phyloP scores from a whole-genome alignment of 2,329 filamentous ascomycete genomes.

The Paraphoma sp. region DNA sequence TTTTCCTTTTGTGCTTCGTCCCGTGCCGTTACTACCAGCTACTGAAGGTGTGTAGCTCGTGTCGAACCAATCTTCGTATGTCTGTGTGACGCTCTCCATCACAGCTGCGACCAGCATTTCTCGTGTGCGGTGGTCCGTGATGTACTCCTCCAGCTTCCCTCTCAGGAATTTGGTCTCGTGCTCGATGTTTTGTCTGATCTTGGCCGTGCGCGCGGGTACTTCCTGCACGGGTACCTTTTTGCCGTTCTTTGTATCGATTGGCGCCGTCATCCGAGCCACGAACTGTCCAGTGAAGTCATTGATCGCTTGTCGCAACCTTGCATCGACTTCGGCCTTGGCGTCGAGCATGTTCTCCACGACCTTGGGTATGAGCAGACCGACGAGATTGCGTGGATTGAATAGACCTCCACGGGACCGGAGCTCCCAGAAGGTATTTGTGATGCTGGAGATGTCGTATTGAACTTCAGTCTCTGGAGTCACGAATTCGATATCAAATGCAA shows the following conservation, averaged over 20 bases:
- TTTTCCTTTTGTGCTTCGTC: constrained; percentile 49
- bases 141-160: constrained; percentile 65
- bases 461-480: constrained; percentile 66
- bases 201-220: constrained; percentile 43
- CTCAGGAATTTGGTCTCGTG: constrained; percentile 64
- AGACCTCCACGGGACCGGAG: constrained; percentile 69
- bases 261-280: constrained; percentile 62
- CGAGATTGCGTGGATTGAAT: constrained; percentile 69
- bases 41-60: constrained; percentile 48
- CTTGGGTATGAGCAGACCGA: constrained; percentile 67
- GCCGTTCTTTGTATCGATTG: constrained; percentile 41
- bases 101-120: constrained; percentile 72
- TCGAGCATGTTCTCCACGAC: constrained; percentile 76
- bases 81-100: constrained; percentile 66
- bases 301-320: constrained; percentile 66
- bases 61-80: constrained; percentile 71
- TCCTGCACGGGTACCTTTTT: constrained; percentile 33
- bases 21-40: constrained; percentile 22
- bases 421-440: constrained; percentile 72
- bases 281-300: constrained; percentile 70
- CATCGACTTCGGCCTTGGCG: constrained; percentile 72
- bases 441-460: constrained; percentile 69
- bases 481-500: constrained; percentile 91
- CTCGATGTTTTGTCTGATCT: constrained; percentile 62
- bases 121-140: constrained; percentile 69